Evolutionary conservation across 1,139 yeast genomes (phyloP).

Genomic region (Hyphopichia burtonii): DNA sequence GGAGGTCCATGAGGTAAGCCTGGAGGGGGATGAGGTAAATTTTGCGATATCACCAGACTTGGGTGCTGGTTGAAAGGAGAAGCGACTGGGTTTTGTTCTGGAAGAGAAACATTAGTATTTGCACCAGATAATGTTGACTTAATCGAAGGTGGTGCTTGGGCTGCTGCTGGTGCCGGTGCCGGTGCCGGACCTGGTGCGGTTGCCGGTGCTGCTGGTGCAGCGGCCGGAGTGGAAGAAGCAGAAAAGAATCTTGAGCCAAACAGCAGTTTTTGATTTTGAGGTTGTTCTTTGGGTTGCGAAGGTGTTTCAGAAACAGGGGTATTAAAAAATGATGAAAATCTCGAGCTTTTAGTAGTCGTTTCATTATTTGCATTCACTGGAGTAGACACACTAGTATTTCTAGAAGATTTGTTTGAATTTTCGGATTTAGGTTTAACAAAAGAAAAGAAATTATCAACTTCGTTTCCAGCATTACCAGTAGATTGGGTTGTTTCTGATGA

Average conservation of each 20-base stretch:
- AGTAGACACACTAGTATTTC: conserved; percentile 11
- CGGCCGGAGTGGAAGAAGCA: conserved; percentile 6
- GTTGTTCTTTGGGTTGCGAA: neutral
- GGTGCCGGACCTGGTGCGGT: neutral
- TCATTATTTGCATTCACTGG: conserved; percentile 11
- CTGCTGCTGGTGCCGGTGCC: neutral
- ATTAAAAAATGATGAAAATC: conserved; percentile 48
- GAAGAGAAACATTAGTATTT: conserved; percentile 5
- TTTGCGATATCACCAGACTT: neutral
- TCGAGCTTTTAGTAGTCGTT: conserved; percentile 33
- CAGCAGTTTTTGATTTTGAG: conserved; percentile 1
- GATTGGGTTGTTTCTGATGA: conserved; percentile 18
- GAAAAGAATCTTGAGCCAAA: conserved; percentile 17
- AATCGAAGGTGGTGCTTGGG: neutral
- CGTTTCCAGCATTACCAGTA: conserved; percentile 34
- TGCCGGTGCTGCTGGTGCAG: conserved; percentile 4
- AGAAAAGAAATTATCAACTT: conserved; percentile 54
- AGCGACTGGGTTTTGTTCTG: neutral
- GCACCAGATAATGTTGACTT: conserved; percentile 1
- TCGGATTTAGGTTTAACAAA: conserved; percentile 35
- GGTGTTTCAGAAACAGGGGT: conserved; percentile 13
- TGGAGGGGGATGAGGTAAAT: conserved; percentile 3
- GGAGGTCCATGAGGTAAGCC: conserved; percentile 1
- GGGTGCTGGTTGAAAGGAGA: neutral
- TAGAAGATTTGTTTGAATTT: conserved; percentile 8